phyloP scores from a whole-genome alignment of 2,329 filamentous ascomycete genomes.

The Tothia fuscella region DNA sequence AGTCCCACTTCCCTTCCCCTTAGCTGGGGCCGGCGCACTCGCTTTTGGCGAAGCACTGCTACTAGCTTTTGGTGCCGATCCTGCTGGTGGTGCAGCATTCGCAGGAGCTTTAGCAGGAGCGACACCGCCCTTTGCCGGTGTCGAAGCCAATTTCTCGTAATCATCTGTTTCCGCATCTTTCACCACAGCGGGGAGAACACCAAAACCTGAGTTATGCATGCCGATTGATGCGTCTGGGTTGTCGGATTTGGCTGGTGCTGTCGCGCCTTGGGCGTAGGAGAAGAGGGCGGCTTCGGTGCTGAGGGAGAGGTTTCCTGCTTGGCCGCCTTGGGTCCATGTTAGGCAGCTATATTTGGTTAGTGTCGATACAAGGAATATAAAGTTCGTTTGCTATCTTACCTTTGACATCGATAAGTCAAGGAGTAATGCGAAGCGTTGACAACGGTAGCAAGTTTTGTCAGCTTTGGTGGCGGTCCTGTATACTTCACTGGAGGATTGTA shows the following conservation, averaged over 20 bases:
- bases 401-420: constrained; percentile 52
- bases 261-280: constrained; percentile 35
- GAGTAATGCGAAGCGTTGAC: constrained; percentile 48
- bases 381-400: constrained; percentile 15
- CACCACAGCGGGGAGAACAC: constrained; percentile 3
- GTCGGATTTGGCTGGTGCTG: not conserved
- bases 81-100: too few species aligned
- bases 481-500: too few species aligned
- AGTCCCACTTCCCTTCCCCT: too few species aligned
- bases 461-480: too few species aligned
- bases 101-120: too few species aligned
- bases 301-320: constrained; percentile 33
- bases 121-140: too few species aligned
- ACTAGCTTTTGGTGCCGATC: too few species aligned
- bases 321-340: constrained; percentile 39
- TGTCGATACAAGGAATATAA: not conserved
- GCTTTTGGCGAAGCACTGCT: too few species aligned
- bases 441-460: constrained; percentile 45
- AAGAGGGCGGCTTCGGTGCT: constrained; percentile 33
- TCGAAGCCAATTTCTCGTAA: too few species aligned
- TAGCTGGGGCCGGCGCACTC: too few species aligned
- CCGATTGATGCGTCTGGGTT: constrained; percentile 1
- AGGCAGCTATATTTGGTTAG: constrained; percentile 31
- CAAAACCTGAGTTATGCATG: constrained; percentile 9
- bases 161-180: too few species aligned